Evolutionary conservation across 352 stramenopile genomes (phyloP).

Genomic region (Phytophthora colocasiae): DNA sequence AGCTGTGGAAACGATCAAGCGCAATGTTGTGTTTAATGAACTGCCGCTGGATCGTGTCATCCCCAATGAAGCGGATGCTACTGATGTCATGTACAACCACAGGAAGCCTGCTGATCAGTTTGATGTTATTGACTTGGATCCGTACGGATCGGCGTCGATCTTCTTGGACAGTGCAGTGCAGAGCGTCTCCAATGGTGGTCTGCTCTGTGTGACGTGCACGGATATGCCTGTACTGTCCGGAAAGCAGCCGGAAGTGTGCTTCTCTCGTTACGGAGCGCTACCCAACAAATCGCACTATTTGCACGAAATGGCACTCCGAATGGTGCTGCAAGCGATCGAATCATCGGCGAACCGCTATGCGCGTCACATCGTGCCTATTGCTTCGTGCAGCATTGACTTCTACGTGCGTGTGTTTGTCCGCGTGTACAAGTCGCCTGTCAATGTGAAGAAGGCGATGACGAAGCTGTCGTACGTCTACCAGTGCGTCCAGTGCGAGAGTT

Average conservation of each 20-base stretch:
- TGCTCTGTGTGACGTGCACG: conserved; percentile 99
- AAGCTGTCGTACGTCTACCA: conserved; percentile 91
- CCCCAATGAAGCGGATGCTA: conserved; percentile 86
- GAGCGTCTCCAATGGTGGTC: conserved; percentile 94
- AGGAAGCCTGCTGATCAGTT: conserved; percentile 93
- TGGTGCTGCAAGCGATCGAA: conserved; percentile 97
- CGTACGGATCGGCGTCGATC: conserved; percentile 98
- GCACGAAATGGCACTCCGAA: conserved; percentile 89
- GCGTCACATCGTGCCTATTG: conserved; percentile 96
- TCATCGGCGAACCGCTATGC: conserved; percentile 95
- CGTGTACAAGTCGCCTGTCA: conserved; percentile 96
- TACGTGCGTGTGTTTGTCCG: conserved; percentile 99
- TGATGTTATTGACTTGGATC: conserved; percentile 99
- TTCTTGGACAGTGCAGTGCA: conserved; percentile 98
- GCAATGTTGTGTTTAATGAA: conserved; percentile 95
- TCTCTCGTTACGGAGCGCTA: conserved; percentile 84
- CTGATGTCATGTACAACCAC: conserved; percentile 90
- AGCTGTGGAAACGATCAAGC: conserved; percentile 95
- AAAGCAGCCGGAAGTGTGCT: conserved; percentile 91
- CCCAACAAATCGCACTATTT: conserved; percentile 91
- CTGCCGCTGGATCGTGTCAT: conserved; percentile 84
- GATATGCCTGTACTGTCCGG: conserved; percentile 96
- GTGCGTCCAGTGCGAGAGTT: conserved; percentile 97
- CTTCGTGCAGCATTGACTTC: conserved; percentile 99
- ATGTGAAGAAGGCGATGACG: conserved; percentile 94